These are phyloP conservation scores for Penicillium olsonii DNA, from an alignment of 2,329 filamentous ascomycete species.

Conservation along the genomic window DNA sequence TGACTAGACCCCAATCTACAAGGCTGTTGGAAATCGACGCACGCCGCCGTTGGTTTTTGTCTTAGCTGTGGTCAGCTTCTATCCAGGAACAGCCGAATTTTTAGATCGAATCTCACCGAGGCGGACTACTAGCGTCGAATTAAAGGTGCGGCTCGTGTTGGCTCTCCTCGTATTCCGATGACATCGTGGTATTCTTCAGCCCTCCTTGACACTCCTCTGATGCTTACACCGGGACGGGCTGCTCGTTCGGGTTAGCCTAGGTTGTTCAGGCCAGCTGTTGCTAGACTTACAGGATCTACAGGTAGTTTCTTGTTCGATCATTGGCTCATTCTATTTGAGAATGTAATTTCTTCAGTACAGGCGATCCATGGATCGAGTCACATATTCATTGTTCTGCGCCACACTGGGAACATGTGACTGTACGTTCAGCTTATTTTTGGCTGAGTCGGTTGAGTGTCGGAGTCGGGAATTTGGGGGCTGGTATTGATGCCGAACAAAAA, in stretches of 20 bases:
- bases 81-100: background rate
- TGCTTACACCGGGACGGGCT: background rate
- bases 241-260: background rate
- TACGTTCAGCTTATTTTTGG: no score
- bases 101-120: background rate
- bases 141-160: background rate
- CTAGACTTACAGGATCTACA: background rate
- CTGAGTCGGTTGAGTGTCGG: no score
- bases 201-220: background rate
- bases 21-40: background rate
- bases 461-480: no score
- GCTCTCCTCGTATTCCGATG: background rate
- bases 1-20: background rate
- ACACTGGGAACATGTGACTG: background rate
- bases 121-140: background rate
- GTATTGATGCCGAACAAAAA: no score
- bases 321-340: background rate
- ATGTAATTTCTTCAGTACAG: no score
- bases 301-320: background rate
- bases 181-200: background rate
- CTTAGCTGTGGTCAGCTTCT: background rate
- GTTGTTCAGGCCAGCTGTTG: background rate
- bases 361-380: background rate
- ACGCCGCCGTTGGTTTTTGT: slow-evolving; percentile 2
- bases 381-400: background rate